These are phyloP conservation scores for Fusarium tjaetaba DNA, from an alignment of 2,329 filamentous ascomycete genomes.

Conservation along the genomic window DNA sequence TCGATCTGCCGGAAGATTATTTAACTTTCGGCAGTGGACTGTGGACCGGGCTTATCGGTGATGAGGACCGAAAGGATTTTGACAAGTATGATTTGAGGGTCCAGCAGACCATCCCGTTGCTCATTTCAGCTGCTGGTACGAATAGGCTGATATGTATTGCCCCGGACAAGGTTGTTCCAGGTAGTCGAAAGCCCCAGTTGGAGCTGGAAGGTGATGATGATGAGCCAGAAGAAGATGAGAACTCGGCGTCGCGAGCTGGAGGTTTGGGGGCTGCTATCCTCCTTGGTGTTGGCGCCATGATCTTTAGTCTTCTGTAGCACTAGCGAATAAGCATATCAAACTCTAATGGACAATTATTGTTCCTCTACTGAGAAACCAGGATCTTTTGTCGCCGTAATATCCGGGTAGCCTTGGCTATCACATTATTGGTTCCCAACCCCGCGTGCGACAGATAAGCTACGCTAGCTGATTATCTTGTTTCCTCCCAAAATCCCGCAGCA, in stretches of 20 bases:
- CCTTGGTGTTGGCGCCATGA: background rate
- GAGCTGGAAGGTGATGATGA: background rate
- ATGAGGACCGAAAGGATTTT: background rate
- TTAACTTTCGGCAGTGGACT: background rate
- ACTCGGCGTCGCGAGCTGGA: background rate
- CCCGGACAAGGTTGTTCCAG: background rate
- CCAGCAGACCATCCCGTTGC: background rate
- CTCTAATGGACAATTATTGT: background rate
- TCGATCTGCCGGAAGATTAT: background rate
- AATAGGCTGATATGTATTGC: background rate
- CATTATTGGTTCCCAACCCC: background rate
- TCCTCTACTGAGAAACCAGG: background rate
- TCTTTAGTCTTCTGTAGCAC: background rate
- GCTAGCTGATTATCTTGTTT: background rate
- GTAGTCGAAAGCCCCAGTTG: background rate
- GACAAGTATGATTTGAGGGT: background rate
- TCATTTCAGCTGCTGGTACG: background rate
- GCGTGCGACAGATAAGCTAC: background rate
- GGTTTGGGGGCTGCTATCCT: background rate
- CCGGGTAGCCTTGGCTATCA: background rate
- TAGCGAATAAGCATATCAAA: background rate
- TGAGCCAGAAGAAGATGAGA: background rate
- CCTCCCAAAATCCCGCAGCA: too few relatives aligned
- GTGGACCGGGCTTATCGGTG: fast-evolving
- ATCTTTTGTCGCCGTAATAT: background rate